Percentiles rank a stretch among this genome's conserved stretches.
Conservation (phyloP, 768 basidiomycete species). For the Trametes meyenii region DNA sequence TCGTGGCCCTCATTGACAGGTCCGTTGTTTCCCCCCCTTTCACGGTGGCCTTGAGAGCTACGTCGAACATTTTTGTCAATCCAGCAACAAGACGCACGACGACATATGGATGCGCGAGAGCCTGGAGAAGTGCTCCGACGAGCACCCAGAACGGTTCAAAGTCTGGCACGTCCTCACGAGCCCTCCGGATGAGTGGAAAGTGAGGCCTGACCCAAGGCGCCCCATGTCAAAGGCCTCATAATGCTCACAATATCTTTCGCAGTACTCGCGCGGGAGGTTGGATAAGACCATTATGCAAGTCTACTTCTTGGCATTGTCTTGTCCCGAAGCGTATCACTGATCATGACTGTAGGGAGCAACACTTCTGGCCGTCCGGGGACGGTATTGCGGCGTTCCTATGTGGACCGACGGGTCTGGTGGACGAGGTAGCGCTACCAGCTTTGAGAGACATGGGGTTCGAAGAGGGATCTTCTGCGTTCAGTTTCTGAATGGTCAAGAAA, state of each 20-base stretch:
- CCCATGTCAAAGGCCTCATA: not conserved
- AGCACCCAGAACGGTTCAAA: constrained; percentile 22
- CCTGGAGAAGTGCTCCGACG: constrained; percentile 22
- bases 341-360: constrained; percentile 16
- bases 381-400: constrained; percentile 25
- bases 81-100: constrained; percentile 28
- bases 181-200: constrained; percentile 21
- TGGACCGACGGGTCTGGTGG: constrained; percentile 26
- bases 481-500: constrained; percentile 14
- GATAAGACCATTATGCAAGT: constrained; percentile 21
- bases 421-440: constrained; percentile 25
- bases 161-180: constrained; percentile 26
- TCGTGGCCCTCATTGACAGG: constrained; percentile 28
- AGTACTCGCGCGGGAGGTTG: constrained; percentile 22
- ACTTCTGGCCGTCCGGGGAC: constrained; percentile 22
- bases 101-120: constrained; percentile 26
- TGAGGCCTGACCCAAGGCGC: not conserved
- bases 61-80: too few species aligned
- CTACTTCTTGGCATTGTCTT: not conserved
- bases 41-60: too few species aligned
- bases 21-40: not conserved
- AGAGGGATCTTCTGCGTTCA: constrained; percentile 23
- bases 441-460: constrained; percentile 28
- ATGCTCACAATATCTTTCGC: not conserved
- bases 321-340: not conserved